These are phyloP conservation scores for Cystobasidiaceae sp. DNA, from an alignment of 1,284 basidiomycete species.

Conservation along the genomic window DNA sequence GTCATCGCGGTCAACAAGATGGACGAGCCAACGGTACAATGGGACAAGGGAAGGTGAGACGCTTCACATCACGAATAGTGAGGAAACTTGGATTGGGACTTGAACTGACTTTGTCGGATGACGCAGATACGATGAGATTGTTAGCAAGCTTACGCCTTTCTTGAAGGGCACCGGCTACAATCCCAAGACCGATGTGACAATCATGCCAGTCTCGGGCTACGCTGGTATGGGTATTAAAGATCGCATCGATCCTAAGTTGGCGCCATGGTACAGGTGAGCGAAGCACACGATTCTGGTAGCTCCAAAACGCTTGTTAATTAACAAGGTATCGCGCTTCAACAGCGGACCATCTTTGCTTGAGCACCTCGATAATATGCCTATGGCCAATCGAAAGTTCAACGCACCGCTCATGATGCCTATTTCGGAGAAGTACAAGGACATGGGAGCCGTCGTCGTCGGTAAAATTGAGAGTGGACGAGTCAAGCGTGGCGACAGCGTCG, in stretches of 20 bases:
- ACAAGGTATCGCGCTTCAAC: slow-evolving; percentile 22
- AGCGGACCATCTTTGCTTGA: slow-evolving; percentile 79
- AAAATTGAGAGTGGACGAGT: slow-evolving; percentile 90
- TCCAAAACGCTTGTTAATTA: background rate
- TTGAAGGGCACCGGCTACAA: slow-evolving; percentile 82
- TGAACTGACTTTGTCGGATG: too few species aligned
- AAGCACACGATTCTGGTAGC: too few species aligned
- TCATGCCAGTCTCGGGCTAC: slow-evolving; percentile 87
- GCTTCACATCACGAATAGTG: too few species aligned
- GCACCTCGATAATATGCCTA: slow-evolving; percentile 75
- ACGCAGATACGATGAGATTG: slow-evolving; percentile 67
- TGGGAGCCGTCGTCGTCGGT: slow-evolving; percentile 91
- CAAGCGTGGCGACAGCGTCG: slow-evolving; percentile 71
- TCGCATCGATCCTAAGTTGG: slow-evolving; percentile 59
- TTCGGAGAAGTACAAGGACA: slow-evolving; percentile 95
- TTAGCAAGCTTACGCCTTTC: slow-evolving; percentile 80
- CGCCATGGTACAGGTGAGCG: slow-evolving; percentile 79
- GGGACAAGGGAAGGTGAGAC: slow-evolving; percentile 69
- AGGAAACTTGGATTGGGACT: too few species aligned
- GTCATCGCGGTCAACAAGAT: slow-evolving; percentile 93
- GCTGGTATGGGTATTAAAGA: slow-evolving; percentile 89
- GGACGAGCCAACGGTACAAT: slow-evolving; percentile 87
- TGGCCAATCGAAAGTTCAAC: slow-evolving; percentile 82
- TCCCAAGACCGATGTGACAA: slow-evolving; percentile 81
- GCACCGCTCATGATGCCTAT: slow-evolving; percentile 91